Evolutionary conservation across 352 stramenopile species (phyloP).

Genomic region (Pythium guiyangense): DNA sequence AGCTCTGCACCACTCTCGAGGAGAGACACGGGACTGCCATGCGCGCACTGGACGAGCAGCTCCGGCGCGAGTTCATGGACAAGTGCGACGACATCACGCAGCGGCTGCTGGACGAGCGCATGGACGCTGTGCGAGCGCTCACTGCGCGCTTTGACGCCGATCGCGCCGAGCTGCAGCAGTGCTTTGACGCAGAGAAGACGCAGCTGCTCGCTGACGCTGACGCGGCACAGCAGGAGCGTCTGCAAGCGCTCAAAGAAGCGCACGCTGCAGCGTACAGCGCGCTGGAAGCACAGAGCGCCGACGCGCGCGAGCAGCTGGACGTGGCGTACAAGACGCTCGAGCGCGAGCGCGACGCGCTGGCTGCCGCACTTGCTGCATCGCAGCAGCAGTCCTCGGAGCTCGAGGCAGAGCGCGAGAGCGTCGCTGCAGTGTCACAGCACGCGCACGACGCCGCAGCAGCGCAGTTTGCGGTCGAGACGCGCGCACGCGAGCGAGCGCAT

Average conservation of each 20-base stretch:
- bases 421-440: neutral
- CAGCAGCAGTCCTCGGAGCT: slow-evolving; percentile 7
- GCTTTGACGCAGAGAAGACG: slow-evolving; percentile 51
- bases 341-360: neutral
- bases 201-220: slow-evolving; percentile 48
- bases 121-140: slow-evolving; percentile 34
- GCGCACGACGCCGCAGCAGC: neutral
- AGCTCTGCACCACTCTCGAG: slow-evolving; percentile 5
- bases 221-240: slow-evolving; percentile 19
- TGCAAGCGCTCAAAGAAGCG: slow-evolving; percentile 26
- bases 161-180: slow-evolving; percentile 43
- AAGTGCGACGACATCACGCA: slow-evolving; percentile 63
- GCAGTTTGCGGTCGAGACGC: neutral
- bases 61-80: slow-evolving; percentile 40
- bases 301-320: neutral
- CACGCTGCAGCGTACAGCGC: slow-evolving; percentile 16
- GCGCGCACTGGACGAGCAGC: slow-evolving; percentile 29
- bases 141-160: slow-evolving; percentile 43
- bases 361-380: slow-evolving; percentile 2
- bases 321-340: neutral
- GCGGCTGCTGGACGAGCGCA: slow-evolving; percentile 39
- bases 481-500: neutral
- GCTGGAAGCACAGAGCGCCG: slow-evolving; percentile 12
- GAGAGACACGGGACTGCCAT: slow-evolving; percentile 19
- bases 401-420: neutral